Evolutionary conservation across 257 asterid species (phyloP).

Genomic region (Craterostigma plantagineum): DNA sequence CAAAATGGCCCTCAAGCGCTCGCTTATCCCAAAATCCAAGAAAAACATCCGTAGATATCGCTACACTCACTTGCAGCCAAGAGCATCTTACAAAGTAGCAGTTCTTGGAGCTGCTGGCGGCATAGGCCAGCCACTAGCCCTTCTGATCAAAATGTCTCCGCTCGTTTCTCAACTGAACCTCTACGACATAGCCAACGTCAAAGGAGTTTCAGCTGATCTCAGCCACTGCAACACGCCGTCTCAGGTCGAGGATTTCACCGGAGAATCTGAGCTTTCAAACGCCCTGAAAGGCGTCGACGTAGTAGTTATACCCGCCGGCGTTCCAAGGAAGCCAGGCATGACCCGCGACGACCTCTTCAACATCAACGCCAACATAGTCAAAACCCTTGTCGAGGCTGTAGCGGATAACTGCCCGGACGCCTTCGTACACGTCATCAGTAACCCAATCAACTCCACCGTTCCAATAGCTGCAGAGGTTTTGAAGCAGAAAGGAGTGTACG

Average conservation of each 20-base stretch:
- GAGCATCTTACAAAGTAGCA: conserved; percentile 49
- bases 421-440: conserved; percentile 49
- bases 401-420: conserved; percentile 59
- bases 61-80: conserved; percentile 24
- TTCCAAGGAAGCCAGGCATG: conserved; percentile 61
- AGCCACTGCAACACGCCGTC: conserved; percentile 67
- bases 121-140: conserved; percentile 51
- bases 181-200: conserved; percentile 50
- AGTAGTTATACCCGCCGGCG: conserved; percentile 60
- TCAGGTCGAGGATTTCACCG: conserved; percentile 34
- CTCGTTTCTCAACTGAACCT: conserved; percentile 34
- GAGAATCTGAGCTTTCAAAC: conserved; percentile 30
- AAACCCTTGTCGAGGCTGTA: conserved; percentile 38
- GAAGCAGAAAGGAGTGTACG: conserved; percentile 41
- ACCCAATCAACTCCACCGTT: conserved; percentile 55
- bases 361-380: conserved; percentile 48
- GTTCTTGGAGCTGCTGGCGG: conserved; percentile 57
- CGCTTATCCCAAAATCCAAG: conserved; percentile 19
- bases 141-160: conserved; percentile 52
- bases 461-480: conserved; percentile 59
- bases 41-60: conserved; percentile 11
- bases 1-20: conserved; percentile 16
- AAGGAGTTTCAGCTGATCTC: conserved; percentile 55
- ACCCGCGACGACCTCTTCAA: conserved; percentile 60
- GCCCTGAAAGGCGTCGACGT: conserved; percentile 36